These are phyloP conservation scores for Dictyostelium citrinum DNA, from an alignment of 78 protist species.

Conservation along the genomic window DNA sequence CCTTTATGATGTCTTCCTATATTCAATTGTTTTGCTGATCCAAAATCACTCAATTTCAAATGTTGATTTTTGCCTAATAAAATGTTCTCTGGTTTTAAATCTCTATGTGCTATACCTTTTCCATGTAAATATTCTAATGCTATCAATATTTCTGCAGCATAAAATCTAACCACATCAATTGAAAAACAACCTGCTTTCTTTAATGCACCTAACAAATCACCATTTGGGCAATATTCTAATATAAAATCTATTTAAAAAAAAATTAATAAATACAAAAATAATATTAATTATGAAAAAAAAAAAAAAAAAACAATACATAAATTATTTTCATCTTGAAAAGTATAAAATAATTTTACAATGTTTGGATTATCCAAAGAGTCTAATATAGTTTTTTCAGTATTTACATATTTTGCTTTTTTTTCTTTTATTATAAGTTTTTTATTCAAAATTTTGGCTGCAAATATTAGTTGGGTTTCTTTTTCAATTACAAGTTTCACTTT, in stretches of 20 bases:
- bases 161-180: constrained; percentile 52
- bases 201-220: constrained; percentile 76
- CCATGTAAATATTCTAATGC: constrained; percentile 82
- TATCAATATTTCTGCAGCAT: constrained; percentile 83
- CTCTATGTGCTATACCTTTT: constrained; percentile 79
- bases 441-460: constrained; percentile 85
- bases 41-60: constrained; percentile 84
- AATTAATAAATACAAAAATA: neutral
- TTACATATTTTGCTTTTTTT: constrained; percentile 82
- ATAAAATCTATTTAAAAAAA: constrained; percentile 61
- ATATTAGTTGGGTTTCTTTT: constrained; percentile 57
- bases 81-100: constrained; percentile 87
- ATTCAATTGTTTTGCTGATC: constrained; percentile 64
- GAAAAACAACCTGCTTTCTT: constrained; percentile 50
- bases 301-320: constrained; percentile 37
- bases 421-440: constrained; percentile 72
- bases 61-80: constrained; percentile 68
- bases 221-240: constrained; percentile 83
- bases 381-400: constrained; percentile 83
- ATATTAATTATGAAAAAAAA: neutral
- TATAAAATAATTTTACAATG: constrained; percentile 81
- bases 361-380: constrained; percentile 87
- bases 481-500: constrained; percentile 77
- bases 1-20: neutral
- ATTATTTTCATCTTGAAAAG: constrained; percentile 84